Evolutionary conservation across 148 eudicot species (phyloP).

Genomic region (Fallopia convolvulus): DNA sequence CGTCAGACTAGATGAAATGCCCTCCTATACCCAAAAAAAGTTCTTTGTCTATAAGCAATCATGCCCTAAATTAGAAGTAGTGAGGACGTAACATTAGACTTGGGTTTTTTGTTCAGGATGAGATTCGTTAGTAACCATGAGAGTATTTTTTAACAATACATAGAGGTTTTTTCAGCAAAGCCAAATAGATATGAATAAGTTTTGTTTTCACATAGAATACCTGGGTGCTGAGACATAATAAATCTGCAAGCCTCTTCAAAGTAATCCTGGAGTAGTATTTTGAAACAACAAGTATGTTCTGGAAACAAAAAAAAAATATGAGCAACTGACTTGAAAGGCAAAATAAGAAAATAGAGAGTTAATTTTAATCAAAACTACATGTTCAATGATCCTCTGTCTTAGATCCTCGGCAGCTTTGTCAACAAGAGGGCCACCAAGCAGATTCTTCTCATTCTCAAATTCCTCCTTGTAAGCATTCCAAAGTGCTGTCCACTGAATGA

Average conservation of each 20-base stretch:
- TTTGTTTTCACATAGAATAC: conserved; percentile 22
- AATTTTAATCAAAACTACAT: conserved; percentile 36
- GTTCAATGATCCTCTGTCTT: conserved; percentile 83
- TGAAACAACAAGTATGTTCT: conserved; percentile 91
- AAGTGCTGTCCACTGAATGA: conserved; percentile 76
- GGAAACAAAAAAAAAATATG: conserved; percentile 12
- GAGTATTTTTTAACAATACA: too few species aligned
- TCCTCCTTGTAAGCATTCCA: conserved; percentile 79
- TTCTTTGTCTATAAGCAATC: background rate
- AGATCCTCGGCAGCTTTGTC: conserved; percentile 95
- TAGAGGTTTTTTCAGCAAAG: background rate
- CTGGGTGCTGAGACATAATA: conserved; percentile 68
- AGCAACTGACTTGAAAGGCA: background rate
- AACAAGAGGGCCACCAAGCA: conserved; percentile 83
- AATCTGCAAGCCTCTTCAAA: conserved; percentile 73
- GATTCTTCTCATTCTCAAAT: conserved; percentile 71
- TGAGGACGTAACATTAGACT: background rate
- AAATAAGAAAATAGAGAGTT: background rate
- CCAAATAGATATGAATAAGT: background rate
- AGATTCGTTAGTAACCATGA: background rate
- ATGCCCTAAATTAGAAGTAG: background rate
- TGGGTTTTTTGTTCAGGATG: background rate
- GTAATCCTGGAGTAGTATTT: conserved; percentile 81
- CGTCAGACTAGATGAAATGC: background rate
- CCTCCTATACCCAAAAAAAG: background rate